Conservation (phyloP, 106 monocot genomes). For the Dendrobium huoshanense region DNA sequence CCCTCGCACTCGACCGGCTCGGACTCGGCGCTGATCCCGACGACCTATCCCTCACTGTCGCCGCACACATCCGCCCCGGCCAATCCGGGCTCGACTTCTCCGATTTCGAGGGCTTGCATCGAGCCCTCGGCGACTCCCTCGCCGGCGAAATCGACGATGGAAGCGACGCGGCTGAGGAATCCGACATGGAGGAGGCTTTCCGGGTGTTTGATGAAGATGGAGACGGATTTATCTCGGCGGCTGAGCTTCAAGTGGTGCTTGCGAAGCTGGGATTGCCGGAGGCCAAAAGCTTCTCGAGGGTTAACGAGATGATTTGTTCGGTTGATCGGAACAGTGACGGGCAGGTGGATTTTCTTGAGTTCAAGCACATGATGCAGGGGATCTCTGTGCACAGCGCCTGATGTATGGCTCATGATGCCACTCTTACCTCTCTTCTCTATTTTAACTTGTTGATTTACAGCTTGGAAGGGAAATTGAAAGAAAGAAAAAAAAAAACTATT, state of each 20-base stretch:
- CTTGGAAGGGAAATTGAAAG: too few relatives aligned
- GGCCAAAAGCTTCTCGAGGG: conserved; percentile 19
- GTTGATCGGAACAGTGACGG: conserved; percentile 32
- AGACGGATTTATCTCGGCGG: conserved; percentile 50
- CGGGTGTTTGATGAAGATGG: conserved; percentile 50
- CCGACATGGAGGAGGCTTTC: conserved; percentile 51
- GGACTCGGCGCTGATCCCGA: conserved; percentile 34
- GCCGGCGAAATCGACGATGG: conserved; percentile 5
- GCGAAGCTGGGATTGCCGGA: conserved; percentile 47
- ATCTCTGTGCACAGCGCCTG: not conserved
- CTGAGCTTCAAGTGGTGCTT: conserved; percentile 47
- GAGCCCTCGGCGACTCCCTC: conserved; percentile 41
- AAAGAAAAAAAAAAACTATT: too few relatives aligned
- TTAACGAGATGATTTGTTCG: conserved; percentile 37
- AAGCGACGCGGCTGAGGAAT: not conserved
- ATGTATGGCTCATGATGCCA: too few relatives aligned
- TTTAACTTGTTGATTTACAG: too few relatives aligned
- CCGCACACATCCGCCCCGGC: conserved; percentile 31
- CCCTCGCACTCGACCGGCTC: conserved; percentile 36
- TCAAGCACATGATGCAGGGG: conserved; percentile 39
- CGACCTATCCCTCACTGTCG: conserved; percentile 31
- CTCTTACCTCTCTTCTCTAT: too few relatives aligned
- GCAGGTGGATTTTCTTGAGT: conserved; percentile 38
- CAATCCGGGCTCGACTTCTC: conserved; percentile 54
- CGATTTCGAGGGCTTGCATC: conserved; percentile 56